Evolutionary conservation across 345 rosid genomes (phyloP).

Genomic region (Combretum micranthum): DNA sequence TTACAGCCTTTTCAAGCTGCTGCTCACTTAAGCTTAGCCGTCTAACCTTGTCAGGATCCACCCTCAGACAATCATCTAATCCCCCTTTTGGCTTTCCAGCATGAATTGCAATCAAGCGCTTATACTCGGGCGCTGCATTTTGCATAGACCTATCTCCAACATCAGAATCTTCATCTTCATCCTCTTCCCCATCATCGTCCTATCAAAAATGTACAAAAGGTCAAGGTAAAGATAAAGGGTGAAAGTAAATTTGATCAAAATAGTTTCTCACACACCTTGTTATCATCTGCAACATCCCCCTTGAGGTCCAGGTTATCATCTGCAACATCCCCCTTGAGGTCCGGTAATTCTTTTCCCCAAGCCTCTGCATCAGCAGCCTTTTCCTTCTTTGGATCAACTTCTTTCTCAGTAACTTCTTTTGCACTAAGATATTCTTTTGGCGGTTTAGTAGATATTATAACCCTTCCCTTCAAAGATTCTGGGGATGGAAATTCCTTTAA

Average conservation of each 20-base stretch:
- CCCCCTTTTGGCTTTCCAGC: conserved; percentile 69
- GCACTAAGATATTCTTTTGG: conserved; percentile 70
- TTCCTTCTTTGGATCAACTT: conserved; percentile 35
- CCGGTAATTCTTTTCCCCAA: conserved; percentile 76
- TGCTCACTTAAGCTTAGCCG: conserved; percentile 74
- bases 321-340: conserved; percentile 17
- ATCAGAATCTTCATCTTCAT: conserved; percentile 26
- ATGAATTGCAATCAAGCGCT: conserved; percentile 62
- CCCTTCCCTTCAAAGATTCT: conserved; percentile 46
- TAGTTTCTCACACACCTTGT: conserved; percentile 29
- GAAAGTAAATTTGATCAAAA: conserved; percentile 2
- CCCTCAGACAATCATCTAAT: conserved; percentile 30
- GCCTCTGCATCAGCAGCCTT: conserved; percentile 45
- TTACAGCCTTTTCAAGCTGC: conserved; percentile 51
- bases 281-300: conserved; percentile 10
- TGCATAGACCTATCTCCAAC: conserved; percentile 40
- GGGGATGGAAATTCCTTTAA: conserved; percentile 91
- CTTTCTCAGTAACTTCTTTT: conserved; percentile 33
- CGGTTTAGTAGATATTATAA: conserved; percentile 91
- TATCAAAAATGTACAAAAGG: background rate
- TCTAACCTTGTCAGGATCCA: conserved; percentile 41
- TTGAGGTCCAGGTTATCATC: conserved; percentile 28
- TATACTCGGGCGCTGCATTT: conserved; percentile 35
- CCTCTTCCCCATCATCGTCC: conserved; percentile 27
- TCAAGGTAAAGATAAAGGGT: background rate